A percentile compares a stretch with the other conserved stretches of the same genome.
phyloP scores from a whole-genome alignment of 345 rosid species.

The Linum trigynum region DNA sequence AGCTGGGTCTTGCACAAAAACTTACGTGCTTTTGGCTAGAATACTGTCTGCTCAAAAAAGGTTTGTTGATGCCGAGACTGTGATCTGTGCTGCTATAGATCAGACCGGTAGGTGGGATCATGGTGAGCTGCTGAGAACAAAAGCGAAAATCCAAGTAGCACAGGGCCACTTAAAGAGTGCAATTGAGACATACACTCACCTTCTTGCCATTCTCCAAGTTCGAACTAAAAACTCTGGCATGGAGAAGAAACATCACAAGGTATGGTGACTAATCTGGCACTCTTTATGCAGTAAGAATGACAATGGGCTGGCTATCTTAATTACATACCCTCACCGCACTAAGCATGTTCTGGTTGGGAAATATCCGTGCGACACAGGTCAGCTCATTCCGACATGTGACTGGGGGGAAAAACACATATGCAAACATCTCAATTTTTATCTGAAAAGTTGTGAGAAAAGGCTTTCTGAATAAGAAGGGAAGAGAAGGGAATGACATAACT shows the following conservation, averaged over 20 bases:
- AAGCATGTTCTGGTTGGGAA: too few relatives aligned
- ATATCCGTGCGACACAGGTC: too few relatives aligned
- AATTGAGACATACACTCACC: constrained; percentile 7
- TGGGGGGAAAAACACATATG: too few relatives aligned
- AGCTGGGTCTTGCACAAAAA: neutral
- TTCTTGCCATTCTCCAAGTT: constrained; percentile 8
- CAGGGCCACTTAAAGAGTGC: constrained; percentile 7
- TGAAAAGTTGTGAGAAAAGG: too few relatives aligned
- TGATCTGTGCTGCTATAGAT: constrained; percentile 4
- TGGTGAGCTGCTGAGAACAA: constrained; percentile 4
- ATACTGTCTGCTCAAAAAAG: constrained; percentile 8
- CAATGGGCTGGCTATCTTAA: too few relatives aligned
- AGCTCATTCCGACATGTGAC: too few relatives aligned
- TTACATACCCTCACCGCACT: too few relatives aligned
- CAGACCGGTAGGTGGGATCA: constrained; percentile 9
- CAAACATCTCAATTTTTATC: too few relatives aligned
- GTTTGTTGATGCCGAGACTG: constrained; percentile 5
- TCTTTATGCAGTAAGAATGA: neutral
- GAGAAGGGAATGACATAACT: too few relatives aligned
- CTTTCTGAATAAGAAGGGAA: too few relatives aligned
- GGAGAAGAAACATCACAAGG: constrained; percentile 5
- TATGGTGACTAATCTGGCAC: neutral
- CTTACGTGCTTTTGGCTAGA: constrained; percentile 5
- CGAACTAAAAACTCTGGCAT: neutral
- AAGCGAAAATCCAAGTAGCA: constrained; percentile 8